Conservation (phyloP, 1,284 basidiomycete genomes). For the Coniferiporia sulphurascens region DNA sequence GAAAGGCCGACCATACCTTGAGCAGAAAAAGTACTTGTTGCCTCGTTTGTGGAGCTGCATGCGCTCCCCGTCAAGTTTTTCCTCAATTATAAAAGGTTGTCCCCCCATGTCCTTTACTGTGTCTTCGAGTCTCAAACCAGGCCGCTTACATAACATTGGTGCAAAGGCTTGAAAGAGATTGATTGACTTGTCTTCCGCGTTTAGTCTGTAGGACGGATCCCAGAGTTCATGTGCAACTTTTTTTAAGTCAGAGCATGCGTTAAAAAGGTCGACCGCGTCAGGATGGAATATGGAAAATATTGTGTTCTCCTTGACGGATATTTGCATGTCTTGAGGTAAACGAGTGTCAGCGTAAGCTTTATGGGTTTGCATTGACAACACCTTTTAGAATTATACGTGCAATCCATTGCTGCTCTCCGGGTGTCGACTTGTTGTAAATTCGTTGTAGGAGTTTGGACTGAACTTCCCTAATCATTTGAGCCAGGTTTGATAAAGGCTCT, state of each 20-base stretch:
- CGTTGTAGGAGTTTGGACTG: conserved; percentile 72
- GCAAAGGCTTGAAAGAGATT: conserved; percentile 81
- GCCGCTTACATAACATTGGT: conserved; percentile 90
- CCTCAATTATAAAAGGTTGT: conserved; percentile 79
- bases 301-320: conserved; percentile 82
- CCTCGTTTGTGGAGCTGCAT: conserved; percentile 91
- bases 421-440: conserved; percentile 72
- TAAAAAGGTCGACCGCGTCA: conserved; percentile 87
- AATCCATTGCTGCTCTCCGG: conserved; percentile 88
- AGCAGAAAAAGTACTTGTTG: conserved; percentile 87
- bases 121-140: conserved; percentile 71
- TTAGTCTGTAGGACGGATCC: conserved; percentile 58
- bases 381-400: conserved; percentile 92
- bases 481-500: not conserved
- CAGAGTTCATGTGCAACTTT: conserved; percentile 82
- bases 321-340: conserved; percentile 56
- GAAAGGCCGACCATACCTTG: conserved; percentile 47
- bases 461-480: conserved; percentile 46
- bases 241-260: conserved; percentile 91
- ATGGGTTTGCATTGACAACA: conserved; percentile 24
- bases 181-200: conserved; percentile 74
- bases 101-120: conserved; percentile 80
- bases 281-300: conserved; percentile 87
- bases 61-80: conserved; percentile 93
- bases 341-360: not conserved